Base-by-base conservation (phyloP, 2,329 filamentous ascomycete genomes). In the Calonectria hongkongensis region DNA sequence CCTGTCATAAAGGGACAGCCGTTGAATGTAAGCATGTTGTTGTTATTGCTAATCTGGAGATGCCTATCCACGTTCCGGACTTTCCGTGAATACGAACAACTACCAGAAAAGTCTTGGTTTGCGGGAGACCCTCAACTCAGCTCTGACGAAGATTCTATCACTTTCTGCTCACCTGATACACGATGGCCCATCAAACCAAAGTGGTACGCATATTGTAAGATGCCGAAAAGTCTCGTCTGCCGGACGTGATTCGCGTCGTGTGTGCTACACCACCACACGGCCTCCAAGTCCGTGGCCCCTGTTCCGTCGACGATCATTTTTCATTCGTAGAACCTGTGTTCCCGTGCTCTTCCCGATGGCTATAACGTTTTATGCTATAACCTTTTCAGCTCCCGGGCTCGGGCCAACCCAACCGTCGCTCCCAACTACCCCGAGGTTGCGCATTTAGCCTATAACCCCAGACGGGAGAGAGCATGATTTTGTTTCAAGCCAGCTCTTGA, bases 151-250 rank as follows among this genome's bases (percentile, higher is more conserved):
- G 3, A 21, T 13, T 16, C 28, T 33, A 27, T 4, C 41, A 6
- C 10, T 63, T 66, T 39, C 45, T 43, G 18, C 28, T 43, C 68
- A 51, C 36, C 62, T 66, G 68, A 70, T 51, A 66, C 68, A 71
- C 13, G 28, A 33, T 27, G 39, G 4, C 45, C 30, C 9, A 41
- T 56, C 48, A 56, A 47, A 70, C 68, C 45, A 54, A 48, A 63
- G 43, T 47, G 36, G 54, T 18, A 62, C 54, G 43, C 36, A 27
- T 10, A 28, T 18, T 51, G 43, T 30, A 27, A 51, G 36, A 62
- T 36, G 62, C 28, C 33, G 25, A 28, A 30, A 56, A 39, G 60
- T 48, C 5, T 45, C 21, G 13, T 60, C 43, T 60, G 30, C 30
- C 36, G 21, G 41, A 36, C 27, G 27, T 33, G 39, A 60, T 39